These are phyloP conservation scores for Agastache rugosa DNA, from an alignment of 257 asterid species.

Conservation along the genomic window DNA sequence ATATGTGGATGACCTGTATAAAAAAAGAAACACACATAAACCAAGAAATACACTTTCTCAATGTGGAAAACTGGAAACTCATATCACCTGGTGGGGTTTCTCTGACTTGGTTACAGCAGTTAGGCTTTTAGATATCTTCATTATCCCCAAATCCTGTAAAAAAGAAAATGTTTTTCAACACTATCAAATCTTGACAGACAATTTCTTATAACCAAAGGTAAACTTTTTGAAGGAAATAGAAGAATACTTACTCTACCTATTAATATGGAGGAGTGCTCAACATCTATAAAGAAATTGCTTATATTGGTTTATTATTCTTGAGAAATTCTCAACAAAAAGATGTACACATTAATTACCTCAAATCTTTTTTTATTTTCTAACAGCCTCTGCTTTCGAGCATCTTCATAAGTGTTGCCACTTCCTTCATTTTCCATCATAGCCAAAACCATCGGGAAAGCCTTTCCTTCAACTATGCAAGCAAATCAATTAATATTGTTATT, in stretches of 20 bases:
- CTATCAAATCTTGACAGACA: neutral
- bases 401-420: slow-evolving; percentile 59
- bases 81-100: slow-evolving; percentile 60
- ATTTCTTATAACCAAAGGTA: neutral
- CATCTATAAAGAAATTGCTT: neutral
- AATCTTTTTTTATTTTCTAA: slow-evolving; percentile 70
- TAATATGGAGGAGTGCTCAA: neutral
- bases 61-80: slow-evolving; percentile 30
- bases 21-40: no score
- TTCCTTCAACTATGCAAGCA: slow-evolving; percentile 29
- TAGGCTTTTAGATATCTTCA: slow-evolving; percentile 63
- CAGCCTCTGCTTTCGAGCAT: slow-evolving; percentile 74
- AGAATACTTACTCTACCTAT: neutral
- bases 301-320: neutral
- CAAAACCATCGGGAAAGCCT: slow-evolving; percentile 22
- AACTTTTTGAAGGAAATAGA: neutral
- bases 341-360: slow-evolving; percentile 54
- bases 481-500: slow-evolving; percentile 16
- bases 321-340: slow-evolving; percentile 4
- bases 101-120: slow-evolving; percentile 55
- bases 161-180: neutral
- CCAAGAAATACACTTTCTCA: neutral
- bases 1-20: no score
- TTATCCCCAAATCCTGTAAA: slow-evolving; percentile 81
- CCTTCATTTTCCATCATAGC: slow-evolving; percentile 52